A percentile compares a stretch with the other conserved stretches of the same genome.
Conservation (phyloP, 2,329 filamentous ascomycete species). For the Hypomyces perniciosus region DNA sequence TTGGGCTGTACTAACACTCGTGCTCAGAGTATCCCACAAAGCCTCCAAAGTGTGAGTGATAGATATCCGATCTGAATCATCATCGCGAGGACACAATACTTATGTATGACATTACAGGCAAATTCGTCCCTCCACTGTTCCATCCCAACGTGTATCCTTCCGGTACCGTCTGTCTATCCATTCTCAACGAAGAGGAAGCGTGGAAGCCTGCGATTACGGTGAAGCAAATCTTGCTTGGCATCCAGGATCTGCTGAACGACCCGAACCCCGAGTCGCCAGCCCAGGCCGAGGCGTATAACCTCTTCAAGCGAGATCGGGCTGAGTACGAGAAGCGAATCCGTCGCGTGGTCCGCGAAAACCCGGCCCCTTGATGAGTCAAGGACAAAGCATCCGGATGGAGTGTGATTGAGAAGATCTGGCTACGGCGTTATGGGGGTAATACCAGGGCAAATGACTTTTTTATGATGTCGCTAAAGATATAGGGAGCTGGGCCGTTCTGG, state of each 20-base stretch:
- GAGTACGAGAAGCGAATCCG: constrained; percentile 88
- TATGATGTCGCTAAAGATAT: constrained; percentile 11
- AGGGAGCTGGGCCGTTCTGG: neutral
- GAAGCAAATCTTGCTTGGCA: constrained; percentile 93
- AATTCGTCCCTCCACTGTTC: constrained; percentile 92
- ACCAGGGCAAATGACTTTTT: constrained; percentile 24
- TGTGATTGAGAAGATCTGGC: constrained; percentile 14
- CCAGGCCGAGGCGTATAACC: constrained; percentile 93
- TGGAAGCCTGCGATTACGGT: constrained; percentile 99
- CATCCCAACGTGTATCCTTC: constrained; percentile 98
- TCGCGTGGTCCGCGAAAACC: constrained; percentile 84
- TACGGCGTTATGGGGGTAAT: constrained; percentile 27
- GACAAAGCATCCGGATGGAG: neutral
- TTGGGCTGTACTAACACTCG: constrained; percentile 10
- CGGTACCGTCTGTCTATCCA: constrained; percentile 93
- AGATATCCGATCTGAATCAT: neutral
- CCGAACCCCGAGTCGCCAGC: constrained; percentile 96
- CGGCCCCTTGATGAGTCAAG: constrained; percentile 51
- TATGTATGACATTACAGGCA: constrained; percentile 53
- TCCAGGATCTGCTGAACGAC: constrained; percentile 92
- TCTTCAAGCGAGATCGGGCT: constrained; percentile 82
- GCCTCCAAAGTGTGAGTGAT: constrained; percentile 87
- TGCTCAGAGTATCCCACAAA: constrained; percentile 90
- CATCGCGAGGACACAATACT: constrained; percentile 5
- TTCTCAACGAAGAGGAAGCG: constrained; percentile 95